Percentiles rank a stretch among this genome's conserved stretches.
phyloP scores from a whole-genome alignment of 2,329 filamentous ascomycete species.

The Fusarium sp. region DNA sequence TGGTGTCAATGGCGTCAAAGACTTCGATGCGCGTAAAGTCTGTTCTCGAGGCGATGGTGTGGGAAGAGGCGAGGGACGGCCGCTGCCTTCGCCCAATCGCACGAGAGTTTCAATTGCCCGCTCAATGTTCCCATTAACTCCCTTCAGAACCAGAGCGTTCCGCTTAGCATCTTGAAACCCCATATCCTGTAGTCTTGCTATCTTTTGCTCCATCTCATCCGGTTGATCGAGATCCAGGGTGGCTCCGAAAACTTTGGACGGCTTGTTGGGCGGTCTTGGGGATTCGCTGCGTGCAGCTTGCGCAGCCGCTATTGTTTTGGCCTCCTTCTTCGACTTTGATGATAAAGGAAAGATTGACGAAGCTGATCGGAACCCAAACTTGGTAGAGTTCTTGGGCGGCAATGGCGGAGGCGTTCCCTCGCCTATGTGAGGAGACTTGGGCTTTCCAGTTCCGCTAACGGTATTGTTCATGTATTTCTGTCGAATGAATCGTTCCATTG shows the following conservation, averaged over 20 bases:
- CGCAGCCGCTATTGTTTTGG: constrained; percentile 51
- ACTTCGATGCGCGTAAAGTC: constrained; percentile 64
- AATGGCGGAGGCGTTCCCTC: constrained; percentile 72
- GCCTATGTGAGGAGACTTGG: constrained; percentile 59
- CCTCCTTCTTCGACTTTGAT: constrained; percentile 72
- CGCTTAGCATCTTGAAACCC: constrained; percentile 88
- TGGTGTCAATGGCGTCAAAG: constrained; percentile 68
- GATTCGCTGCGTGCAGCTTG: constrained; percentile 52
- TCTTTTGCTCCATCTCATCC: constrained; percentile 80
- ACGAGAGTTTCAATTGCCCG: constrained; percentile 88
- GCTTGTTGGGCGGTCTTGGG: constrained; percentile 70
- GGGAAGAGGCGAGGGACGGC: constrained; percentile 55
- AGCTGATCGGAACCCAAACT: constrained; percentile 70
- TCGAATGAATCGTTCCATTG: constrained; percentile 95
- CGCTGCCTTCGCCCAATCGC: constrained; percentile 80
- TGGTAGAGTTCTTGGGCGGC: constrained; percentile 75
- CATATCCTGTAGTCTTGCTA: constrained; percentile 87
- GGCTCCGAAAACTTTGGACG: constrained; percentile 78
- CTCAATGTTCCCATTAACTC: constrained; percentile 87
- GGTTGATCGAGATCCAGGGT: constrained; percentile 69
- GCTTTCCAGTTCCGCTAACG: constrained; percentile 56
- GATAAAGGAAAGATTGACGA: constrained; percentile 79
- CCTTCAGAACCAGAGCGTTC: constrained; percentile 86
- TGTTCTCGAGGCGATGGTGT: constrained; percentile 62
- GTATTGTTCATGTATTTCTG: constrained; percentile 86